Percentiles rank a stretch among this genome's conserved stretches.
phyloP scores from a whole-genome alignment of 1,284 basidiomycete genomes.

The Thecaphora thlaspeos region DNA sequence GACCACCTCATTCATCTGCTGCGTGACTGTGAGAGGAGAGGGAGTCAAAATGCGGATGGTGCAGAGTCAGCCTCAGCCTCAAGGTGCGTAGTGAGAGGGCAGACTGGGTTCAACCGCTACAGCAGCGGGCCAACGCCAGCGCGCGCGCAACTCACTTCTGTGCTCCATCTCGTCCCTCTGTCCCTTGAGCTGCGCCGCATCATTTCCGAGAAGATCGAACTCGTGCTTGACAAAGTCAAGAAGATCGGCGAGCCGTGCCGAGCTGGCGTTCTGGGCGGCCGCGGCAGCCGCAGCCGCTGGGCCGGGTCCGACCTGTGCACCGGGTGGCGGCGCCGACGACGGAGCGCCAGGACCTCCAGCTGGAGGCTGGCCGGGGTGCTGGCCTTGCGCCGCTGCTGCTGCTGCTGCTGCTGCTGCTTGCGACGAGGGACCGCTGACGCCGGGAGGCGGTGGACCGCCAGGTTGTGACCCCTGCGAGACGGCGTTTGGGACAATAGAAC shows the following conservation, averaged over 20 bases:
- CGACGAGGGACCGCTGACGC: conserved; percentile 23
- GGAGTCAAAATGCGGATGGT: too few species aligned
- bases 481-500: conserved; percentile 30
- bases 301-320: conserved; percentile 23
- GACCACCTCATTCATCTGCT: conserved; percentile 46
- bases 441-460: conserved; percentile 27
- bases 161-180: conserved; percentile 87
- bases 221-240: conserved; percentile 82
- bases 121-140: too few species aligned
- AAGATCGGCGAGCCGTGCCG: conserved; percentile 69
- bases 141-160: conserved; percentile 76
- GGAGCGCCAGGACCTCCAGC: conserved; percentile 27
- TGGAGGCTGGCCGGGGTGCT: conserved; percentile 27
- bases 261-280: conserved; percentile 31
- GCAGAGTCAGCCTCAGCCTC: too few species aligned
- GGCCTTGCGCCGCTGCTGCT: conserved; percentile 22
- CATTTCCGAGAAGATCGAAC: conserved; percentile 75
- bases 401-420: conserved; percentile 20
- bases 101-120: too few species aligned
- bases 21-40: conserved; percentile 17
- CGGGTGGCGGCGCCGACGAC: conserved; percentile 20
- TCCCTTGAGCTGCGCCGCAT: conserved; percentile 69
- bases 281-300: conserved; percentile 5
- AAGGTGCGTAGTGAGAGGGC: too few species aligned
- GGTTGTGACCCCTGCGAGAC: conserved; percentile 24